Evolutionary conservation across 768 basidiomycete genomes (phyloP), one percentile per base, ranked within the genome.

Genomic region (Naematelia aurantialba): DNA sequence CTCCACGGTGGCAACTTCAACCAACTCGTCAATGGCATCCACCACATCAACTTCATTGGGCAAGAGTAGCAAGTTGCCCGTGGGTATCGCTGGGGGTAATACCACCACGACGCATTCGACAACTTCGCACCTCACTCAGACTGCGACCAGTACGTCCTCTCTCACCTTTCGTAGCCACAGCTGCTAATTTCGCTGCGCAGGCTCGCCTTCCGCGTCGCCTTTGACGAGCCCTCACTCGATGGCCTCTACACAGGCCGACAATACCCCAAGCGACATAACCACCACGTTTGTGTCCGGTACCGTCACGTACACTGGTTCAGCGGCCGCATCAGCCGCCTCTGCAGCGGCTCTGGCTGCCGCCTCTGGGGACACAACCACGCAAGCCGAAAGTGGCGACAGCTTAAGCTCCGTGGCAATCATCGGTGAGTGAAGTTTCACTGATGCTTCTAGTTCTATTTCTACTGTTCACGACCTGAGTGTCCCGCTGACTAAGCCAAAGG

Each of bases 371-470:
- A 12, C 45, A n/a, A 52, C 19, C 3, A 52, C 24, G 1, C 21
- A 17, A 4, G 29, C 14, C 11, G 39, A 5, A 11, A 39, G 57
- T 25, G 57, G 50, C 3, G 52, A 14, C 31, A 58, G 50, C 4
- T 31, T 57, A 19, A 50, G 48, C 27, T 57, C 56, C 12, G 19
- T 57, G 17, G 49, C 57, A 19, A 52, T 58, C 26, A 25, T 51
- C 26, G 34, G 34, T 39, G 34, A 39, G 34, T 39, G 17, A 8
- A 39, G 34, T 17, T 39, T 39, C 8, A 8, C 34, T 39, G 34
- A 39, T 39, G 26, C 52, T 21, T 22, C 46, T 58, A 42, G 52
- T 29, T 44, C 17, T 52, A 5, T 14, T 49, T 29, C n/a, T n/a
- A n/a, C n/a, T n/a, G n/a, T n/a, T n/a, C n/a, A n/a, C n/a, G n/a